A percentile compares a stretch with the other conserved stretches of the same genome.
These are phyloP conservation scores for Pyrenophora tritici-repentis DNA, from an alignment of 2,329 filamentous ascomycete species.

Conservation along the genomic window DNA sequence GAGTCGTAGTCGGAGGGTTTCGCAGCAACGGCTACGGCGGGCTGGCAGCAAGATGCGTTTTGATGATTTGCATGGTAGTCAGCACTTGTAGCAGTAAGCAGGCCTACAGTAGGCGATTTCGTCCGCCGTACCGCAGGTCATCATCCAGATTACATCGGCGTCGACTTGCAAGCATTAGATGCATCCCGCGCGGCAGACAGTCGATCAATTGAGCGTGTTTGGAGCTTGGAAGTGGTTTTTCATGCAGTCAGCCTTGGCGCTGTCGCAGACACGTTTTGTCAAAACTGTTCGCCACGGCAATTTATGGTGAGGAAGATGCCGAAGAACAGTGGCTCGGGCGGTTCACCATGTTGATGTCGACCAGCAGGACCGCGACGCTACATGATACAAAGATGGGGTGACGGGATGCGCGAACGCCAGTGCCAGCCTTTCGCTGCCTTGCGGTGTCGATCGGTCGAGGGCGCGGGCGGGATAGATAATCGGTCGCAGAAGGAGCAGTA, in stretches of 20 bases:
- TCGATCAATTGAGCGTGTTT: conserved; percentile 30
- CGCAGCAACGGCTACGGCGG: conserved; percentile 11
- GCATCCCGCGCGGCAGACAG: conserved; percentile 19
- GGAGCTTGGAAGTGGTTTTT: conserved; percentile 25
- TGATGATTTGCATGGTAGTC: conserved; percentile 30
- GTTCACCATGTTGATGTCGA: not conserved
- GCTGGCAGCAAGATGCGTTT: conserved; percentile 9
- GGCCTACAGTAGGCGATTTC: conserved; percentile 12
- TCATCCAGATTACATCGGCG: conserved; percentile 25
- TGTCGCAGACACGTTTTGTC: conserved; percentile 33
- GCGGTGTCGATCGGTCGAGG: conserved; percentile 13
- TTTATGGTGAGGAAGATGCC: not conserved
- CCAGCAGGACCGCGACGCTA: not conserved
- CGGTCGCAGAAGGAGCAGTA: conserved; percentile 8
- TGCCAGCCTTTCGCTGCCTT: conserved; percentile 4
- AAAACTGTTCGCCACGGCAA: conserved; percentile 2
- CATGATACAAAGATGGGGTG: conserved; percentile 14
- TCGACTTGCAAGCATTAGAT: conserved; percentile 12
- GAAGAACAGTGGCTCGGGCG: not conserved
- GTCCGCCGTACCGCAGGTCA: conserved; percentile 12
- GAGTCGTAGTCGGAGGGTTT: conserved; percentile 4
- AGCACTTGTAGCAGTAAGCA: conserved; percentile 33
- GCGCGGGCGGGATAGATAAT: conserved; percentile 9
- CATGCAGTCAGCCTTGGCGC: conserved; percentile 33
- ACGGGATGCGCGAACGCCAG: conserved; percentile 9